phyloP scores from a whole-genome alignment of 2,329 filamentous ascomycete species.

The Trichoderma semiorbis region DNA sequence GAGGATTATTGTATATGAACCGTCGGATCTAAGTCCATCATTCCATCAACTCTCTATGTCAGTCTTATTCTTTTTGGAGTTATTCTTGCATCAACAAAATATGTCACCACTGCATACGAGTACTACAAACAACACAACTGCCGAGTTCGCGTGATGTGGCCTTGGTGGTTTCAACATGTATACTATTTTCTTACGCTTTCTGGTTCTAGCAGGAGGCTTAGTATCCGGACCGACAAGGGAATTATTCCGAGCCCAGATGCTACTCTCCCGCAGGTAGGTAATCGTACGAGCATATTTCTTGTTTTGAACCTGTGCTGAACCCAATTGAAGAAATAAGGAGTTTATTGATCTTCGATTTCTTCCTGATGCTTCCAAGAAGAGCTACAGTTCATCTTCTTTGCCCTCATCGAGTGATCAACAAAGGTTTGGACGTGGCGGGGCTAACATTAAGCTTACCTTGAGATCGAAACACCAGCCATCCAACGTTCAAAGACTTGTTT shows the following conservation, averaged over 20 bases:
- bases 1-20: neutral
- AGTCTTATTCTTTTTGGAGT: neutral
- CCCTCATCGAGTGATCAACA: neutral
- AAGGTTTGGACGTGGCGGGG: neutral
- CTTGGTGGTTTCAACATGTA: neutral
- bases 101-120: neutral
- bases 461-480: neutral
- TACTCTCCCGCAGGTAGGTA: neutral
- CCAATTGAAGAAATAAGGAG: neutral
- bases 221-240: neutral
- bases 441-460: neutral
- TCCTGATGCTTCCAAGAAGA: neutral
- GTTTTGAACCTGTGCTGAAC: neutral
- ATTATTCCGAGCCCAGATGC: neutral
- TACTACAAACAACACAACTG: neutral
- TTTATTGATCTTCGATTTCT: neutral
- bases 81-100: neutral
- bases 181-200: neutral
- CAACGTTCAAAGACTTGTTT: neutral
- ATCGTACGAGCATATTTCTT: neutral
- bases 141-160: neutral
- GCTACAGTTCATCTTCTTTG: neutral
- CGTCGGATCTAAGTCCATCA: neutral
- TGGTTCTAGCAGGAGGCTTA: neutral
- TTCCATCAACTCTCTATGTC: neutral